These are phyloP conservation scores for Rhizopogon vesiculosus DNA, from an alignment of 768 basidiomycete genomes.

Conservation along the genomic window DNA sequence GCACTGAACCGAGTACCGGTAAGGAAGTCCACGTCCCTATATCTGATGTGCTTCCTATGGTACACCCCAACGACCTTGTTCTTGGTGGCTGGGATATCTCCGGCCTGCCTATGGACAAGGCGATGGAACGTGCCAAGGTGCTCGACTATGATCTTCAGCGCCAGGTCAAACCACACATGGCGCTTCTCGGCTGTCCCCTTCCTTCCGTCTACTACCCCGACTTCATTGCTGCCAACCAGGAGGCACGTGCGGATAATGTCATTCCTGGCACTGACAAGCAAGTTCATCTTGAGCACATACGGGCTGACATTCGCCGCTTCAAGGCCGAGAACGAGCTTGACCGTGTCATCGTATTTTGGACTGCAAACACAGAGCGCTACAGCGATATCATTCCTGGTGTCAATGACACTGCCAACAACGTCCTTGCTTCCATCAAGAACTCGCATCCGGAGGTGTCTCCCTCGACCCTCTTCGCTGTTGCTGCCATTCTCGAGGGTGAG, in stretches of 20 bases:
- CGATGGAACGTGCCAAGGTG: slow-evolving; percentile 91
- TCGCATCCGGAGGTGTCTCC: slow-evolving; percentile 94
- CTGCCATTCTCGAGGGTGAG: slow-evolving; percentile 89
- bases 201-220: slow-evolving; percentile 97
- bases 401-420: slow-evolving; percentile 89
- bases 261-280: slow-evolving; percentile 85
- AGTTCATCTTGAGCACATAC: slow-evolving; percentile 86
- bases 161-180: slow-evolving; percentile 87
- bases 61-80: slow-evolving; percentile 96
- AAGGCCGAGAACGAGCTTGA: slow-evolving; percentile 80
- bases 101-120: slow-evolving; percentile 74
- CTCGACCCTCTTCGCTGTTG: slow-evolving; percentile 93
- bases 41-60: slow-evolving; percentile 92
- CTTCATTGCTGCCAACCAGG: slow-evolving; percentile 98
- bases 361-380: slow-evolving; percentile 98
- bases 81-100: slow-evolving; percentile 99
- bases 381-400: slow-evolving; percentile 90
- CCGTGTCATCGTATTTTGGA: slow-evolving; percentile 94
- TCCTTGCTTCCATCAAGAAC: slow-evolving; percentile 74
- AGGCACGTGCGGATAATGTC: slow-evolving; percentile 91
- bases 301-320: slow-evolving; percentile 91
- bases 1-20: slow-evolving; percentile 70
- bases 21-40: slow-evolving; percentile 93
- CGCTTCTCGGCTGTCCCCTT: slow-evolving; percentile 72
- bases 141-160: slow-evolving; percentile 96